Evolutionary conservation across 495 filamentous ascomycete species (phyloP).

Genomic region (Aspergillus avenaceus): DNA sequence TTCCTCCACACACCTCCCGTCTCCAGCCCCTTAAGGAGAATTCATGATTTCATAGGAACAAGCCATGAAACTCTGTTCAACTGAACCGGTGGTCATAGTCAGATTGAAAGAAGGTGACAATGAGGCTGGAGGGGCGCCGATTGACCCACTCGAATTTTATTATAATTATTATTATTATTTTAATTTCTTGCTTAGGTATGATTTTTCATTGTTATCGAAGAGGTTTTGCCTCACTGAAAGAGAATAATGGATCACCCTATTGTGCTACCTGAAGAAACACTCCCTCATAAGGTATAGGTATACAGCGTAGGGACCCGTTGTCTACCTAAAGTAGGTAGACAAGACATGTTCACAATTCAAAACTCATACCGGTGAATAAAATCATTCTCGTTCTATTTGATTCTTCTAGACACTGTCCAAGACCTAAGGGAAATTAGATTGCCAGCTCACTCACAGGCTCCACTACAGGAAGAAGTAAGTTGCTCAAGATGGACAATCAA

Average conservation of each 20-base stretch:
- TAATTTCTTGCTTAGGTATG: too few relatives aligned
- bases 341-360: not conserved
- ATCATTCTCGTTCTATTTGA: too few relatives aligned
- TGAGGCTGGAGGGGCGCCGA: not conserved
- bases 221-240: slow-evolving; percentile 1
- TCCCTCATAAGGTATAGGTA: not conserved
- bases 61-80: not conserved
- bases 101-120: not conserved
- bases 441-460: not conserved
- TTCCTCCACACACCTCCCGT: not conserved
- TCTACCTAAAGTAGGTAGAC: too few relatives aligned
- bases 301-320: too few relatives aligned
- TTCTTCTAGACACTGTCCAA: too few relatives aligned
- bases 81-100: not conserved
- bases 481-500: not conserved
- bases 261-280: not conserved
- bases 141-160: not conserved
- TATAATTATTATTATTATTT: too few relatives aligned
- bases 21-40: not conserved
- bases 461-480: not conserved
- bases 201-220: too few relatives aligned
- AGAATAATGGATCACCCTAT: too few relatives aligned
- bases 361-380: too few relatives aligned
- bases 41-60: not conserved
- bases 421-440: not conserved